Percentiles rank a stretch among this genome's conserved stretches.
Evolutionary conservation across 164 flowering plant genomes (phyloP).

Genomic region (Cinnamomum chago): DNA sequence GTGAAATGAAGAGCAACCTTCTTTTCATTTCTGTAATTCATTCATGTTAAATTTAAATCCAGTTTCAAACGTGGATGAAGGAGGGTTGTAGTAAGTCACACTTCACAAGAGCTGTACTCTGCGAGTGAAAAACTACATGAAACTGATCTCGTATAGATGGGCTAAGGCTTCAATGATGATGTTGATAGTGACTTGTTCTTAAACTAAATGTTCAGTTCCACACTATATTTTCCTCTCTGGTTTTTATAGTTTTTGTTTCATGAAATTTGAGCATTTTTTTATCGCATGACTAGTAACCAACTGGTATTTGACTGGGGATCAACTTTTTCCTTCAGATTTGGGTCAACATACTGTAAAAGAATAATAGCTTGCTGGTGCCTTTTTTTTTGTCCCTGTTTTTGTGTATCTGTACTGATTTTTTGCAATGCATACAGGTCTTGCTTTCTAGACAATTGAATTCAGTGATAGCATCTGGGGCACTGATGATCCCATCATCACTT

Average conservation of each 20-base stretch:
- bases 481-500: slow-evolving; percentile 68
- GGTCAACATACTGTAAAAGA: not conserved
- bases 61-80: too few species aligned
- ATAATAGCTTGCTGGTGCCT: not conserved
- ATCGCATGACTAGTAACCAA: not conserved
- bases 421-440: slow-evolving; percentile 58
- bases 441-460: slow-evolving; percentile 61
- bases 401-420: not conserved
- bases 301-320: not conserved
- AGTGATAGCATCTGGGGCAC: slow-evolving; percentile 75
- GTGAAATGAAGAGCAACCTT: too few species aligned
- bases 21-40: too few species aligned
- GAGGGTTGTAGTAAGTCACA: too few species aligned
- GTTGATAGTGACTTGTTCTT: too few species aligned
- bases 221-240: too few species aligned
- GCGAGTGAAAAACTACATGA: too few species aligned
- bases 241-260: not conserved
- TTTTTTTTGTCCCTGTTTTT: not conserved
- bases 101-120: too few species aligned
- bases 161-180: too few species aligned
- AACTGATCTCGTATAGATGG: too few species aligned
- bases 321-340: not conserved
- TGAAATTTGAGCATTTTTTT: not conserved
- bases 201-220: too few species aligned
- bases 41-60: too few species aligned